Conservation (phyloP, 768 basidiomycete genomes). For the Phlegmacium glaucopus region DNA sequence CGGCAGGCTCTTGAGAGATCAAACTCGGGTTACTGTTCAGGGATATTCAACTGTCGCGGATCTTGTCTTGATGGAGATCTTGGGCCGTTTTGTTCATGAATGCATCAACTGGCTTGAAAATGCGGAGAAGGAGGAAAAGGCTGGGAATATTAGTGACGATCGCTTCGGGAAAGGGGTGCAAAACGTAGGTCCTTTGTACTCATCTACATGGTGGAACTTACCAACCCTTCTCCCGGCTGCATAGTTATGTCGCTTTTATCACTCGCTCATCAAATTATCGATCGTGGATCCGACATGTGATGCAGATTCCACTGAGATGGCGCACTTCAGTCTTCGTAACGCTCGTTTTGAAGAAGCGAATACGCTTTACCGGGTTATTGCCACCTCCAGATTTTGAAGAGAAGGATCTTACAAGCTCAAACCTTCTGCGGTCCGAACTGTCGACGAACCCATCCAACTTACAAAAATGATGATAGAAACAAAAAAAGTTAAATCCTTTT, state of each 20-base stretch:
- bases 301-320: slow-evolving; percentile 72
- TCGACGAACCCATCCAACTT: too few species aligned
- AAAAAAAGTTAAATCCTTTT: too few species aligned
- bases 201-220: slow-evolving; percentile 1
- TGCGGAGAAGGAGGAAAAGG: slow-evolving; percentile 66
- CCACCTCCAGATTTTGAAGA: slow-evolving; percentile 36
- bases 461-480: too few species aligned
- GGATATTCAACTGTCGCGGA: slow-evolving; percentile 58
- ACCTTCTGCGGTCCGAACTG: too few species aligned
- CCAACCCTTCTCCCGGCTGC: slow-evolving; percentile 6
- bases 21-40: slow-evolving; percentile 42
- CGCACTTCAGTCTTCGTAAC: slow-evolving; percentile 69
- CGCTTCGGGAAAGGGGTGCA: slow-evolving; percentile 68
- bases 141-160: slow-evolving; percentile 69
- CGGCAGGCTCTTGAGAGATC: slow-evolving; percentile 64
- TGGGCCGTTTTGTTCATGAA: slow-evolving; percentile 71
- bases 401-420: slow-evolving; percentile 2
- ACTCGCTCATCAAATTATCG: slow-evolving; percentile 60
- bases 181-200: slow-evolving; percentile 45
- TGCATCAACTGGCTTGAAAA: slow-evolving; percentile 66
- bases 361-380: slow-evolving; percentile 64
- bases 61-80: slow-evolving; percentile 57
- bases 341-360: slow-evolving; percentile 78
- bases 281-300: slow-evolving; percentile 65
- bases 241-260: slow-evolving; percentile 76